phyloP scores from a whole-genome alignment of 192 early-diverging fungal species.

The Coemansia umbellata region DNA sequence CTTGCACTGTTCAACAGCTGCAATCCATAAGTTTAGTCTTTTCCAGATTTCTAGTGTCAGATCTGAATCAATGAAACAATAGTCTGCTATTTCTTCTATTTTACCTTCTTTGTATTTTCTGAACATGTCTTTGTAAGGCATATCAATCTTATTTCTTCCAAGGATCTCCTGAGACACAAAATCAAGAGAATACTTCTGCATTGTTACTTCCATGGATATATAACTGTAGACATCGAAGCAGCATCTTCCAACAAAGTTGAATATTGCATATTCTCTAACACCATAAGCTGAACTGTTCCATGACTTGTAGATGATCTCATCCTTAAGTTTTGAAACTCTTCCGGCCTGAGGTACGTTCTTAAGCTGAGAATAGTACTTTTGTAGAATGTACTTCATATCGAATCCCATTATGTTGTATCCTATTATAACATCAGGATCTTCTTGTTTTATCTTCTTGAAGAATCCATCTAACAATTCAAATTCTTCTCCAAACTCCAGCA shows the following conservation, averaged over 20 bases:
- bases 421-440: conserved; percentile 11
- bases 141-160: conserved; percentile 12
- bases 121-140: conserved; percentile 19
- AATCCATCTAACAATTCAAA: conserved; percentile 10
- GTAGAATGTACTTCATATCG: conserved; percentile 20
- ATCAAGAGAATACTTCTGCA: conserved; percentile 26
- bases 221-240: conserved; percentile 18
- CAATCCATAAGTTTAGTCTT: conserved; percentile 8
- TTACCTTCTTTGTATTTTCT: conserved; percentile 13
- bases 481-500: neutral
- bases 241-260: conserved; percentile 13
- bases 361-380: conserved; percentile 13
- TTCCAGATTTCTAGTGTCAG: conserved; percentile 12
- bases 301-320: conserved; percentile 12
- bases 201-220: conserved; percentile 7
- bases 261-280: conserved; percentile 7
- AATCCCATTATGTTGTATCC: conserved; percentile 18
- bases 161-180: conserved; percentile 13
- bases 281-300: conserved; percentile 23
- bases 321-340: neutral
- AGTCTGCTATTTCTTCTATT: conserved; percentile 17
- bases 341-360: conserved; percentile 18
- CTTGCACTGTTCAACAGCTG: conserved; percentile 5
- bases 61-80: conserved; percentile 17
- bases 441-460: conserved; percentile 8